Evolutionary conservation across 2,329 filamentous ascomycete genomes (phyloP).

Genomic region (Botrytis fabae): DNA sequence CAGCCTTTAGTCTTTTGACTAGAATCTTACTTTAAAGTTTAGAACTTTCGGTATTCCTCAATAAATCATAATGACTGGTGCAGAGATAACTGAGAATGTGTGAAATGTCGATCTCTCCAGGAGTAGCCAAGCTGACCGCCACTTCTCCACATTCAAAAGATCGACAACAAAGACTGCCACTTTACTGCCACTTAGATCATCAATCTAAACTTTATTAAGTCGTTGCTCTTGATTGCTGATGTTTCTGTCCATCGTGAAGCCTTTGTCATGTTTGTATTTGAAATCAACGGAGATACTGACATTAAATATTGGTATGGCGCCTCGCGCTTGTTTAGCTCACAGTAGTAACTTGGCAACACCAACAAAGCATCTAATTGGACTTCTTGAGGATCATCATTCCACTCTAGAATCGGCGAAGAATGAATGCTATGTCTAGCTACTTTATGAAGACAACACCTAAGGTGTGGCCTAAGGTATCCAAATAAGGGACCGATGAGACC

Average conservation of each 20-base stretch:
- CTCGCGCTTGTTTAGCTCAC: background rate
- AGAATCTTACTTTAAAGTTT: background rate
- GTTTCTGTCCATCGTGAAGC: background rate
- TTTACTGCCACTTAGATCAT: background rate
- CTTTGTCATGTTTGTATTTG: slow-evolving; percentile 4
- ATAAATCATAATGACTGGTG: background rate
- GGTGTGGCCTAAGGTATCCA: background rate
- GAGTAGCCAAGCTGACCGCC: background rate
- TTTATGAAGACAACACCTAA: background rate
- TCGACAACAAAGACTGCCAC: background rate
- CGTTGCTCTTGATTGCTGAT: background rate
- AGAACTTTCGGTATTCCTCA: background rate
- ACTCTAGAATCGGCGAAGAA: background rate
- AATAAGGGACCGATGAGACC: background rate
- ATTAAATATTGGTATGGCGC: background rate
- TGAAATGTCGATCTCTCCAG: background rate
- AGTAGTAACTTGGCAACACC: background rate
- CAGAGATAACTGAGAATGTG: background rate
- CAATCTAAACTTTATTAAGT: background rate
- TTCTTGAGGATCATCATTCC: background rate
- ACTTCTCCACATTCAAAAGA: slow-evolving; percentile 3
- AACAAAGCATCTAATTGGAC: background rate
- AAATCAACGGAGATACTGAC: slow-evolving; percentile 3
- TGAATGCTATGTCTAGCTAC: background rate
- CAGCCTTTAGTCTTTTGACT: background rate